Evolutionary conservation across 352 stramenopile species (phyloP).

Genomic region (Globisporangium viniferum): DNA sequence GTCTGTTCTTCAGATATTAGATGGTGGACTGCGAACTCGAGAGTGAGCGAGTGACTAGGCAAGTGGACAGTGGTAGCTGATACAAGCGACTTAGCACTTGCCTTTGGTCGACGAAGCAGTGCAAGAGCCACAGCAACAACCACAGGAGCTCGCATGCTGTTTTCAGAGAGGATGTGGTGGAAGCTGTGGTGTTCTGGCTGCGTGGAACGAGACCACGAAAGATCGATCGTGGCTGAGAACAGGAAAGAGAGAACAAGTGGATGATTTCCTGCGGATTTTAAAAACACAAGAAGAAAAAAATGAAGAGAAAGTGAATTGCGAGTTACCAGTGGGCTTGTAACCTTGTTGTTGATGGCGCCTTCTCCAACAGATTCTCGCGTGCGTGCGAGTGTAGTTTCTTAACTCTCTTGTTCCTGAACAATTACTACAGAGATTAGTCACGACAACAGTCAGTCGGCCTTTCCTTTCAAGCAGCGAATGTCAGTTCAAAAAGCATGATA

Average conservation of each 20-base stretch:
- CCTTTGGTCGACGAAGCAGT: background rate
- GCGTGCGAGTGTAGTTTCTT: background rate
- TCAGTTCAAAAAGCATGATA: background rate
- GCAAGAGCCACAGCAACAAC: background rate
- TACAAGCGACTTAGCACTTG: background rate
- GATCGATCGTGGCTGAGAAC: constrained; percentile 1
- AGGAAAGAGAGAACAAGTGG: constrained; percentile 8
- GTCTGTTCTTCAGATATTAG: constrained; percentile 90
- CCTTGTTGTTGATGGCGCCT: background rate
- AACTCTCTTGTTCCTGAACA: constrained; percentile 17
- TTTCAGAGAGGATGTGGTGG: background rate
- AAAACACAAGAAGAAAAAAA: constrained; percentile 26
- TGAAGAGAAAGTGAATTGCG: constrained; percentile 28
- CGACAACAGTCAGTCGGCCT: background rate
- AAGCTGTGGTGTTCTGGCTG: background rate
- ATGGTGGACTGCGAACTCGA: constrained; percentile 15
- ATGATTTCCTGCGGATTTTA: constrained; percentile 9
- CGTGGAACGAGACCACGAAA: background rate
- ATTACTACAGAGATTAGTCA: background rate
- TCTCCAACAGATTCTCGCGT: background rate
- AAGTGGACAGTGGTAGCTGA: background rate
- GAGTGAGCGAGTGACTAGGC: background rate
- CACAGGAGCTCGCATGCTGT: background rate
- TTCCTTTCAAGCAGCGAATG: background rate
- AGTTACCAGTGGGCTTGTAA: background rate